A percentile compares a stretch with the other conserved stretches of the same genome.
Evolutionary conservation across 768 basidiomycete species (phyloP).

Genomic region (Leccinum arenicola): DNA sequence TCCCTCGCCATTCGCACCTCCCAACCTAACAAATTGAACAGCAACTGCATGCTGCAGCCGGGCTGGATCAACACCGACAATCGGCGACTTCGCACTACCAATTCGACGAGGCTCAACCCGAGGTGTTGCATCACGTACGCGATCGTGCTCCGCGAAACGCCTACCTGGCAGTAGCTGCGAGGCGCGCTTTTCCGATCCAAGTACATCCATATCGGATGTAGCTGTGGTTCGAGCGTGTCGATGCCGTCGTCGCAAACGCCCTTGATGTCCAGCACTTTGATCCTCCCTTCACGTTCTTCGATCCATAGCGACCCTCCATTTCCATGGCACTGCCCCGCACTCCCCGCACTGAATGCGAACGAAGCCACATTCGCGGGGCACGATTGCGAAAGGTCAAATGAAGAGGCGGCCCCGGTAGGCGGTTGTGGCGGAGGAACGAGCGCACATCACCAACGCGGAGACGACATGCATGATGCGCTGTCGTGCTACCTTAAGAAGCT

Average conservation of each 20-base stretch:
- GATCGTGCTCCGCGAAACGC: slow-evolving; percentile 93
- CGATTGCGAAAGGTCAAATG: neutral
- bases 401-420: neutral
- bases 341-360: slow-evolving; percentile 28
- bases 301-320: slow-evolving; percentile 78
- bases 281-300: slow-evolving; percentile 84
- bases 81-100: slow-evolving; percentile 86
- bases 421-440: slow-evolving; percentile 72
- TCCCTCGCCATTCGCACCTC: slow-evolving; percentile 82
- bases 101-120: slow-evolving; percentile 77
- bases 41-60: slow-evolving; percentile 75
- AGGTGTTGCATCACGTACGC: slow-evolving; percentile 97
- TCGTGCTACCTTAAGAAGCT: slow-evolving; percentile 29
- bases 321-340: slow-evolving; percentile 42
- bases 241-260: slow-evolving; percentile 96
- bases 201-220: slow-evolving; percentile 75
- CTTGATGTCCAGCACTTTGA: slow-evolving; percentile 88
- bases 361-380: neutral
- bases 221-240: slow-evolving; percentile 86
- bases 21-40: slow-evolving; percentile 95
- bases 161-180: slow-evolving; percentile 86
- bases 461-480: slow-evolving; percentile 88
- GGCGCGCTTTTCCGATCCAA: slow-evolving; percentile 88
- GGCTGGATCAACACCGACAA: slow-evolving; percentile 92
- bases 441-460: slow-evolving; percentile 89